Percentiles rank a stretch among this genome's conserved stretches.
phyloP scores from a whole-genome alignment of 371 early-diverging fungal species.

The Mortierella sp. region DNA sequence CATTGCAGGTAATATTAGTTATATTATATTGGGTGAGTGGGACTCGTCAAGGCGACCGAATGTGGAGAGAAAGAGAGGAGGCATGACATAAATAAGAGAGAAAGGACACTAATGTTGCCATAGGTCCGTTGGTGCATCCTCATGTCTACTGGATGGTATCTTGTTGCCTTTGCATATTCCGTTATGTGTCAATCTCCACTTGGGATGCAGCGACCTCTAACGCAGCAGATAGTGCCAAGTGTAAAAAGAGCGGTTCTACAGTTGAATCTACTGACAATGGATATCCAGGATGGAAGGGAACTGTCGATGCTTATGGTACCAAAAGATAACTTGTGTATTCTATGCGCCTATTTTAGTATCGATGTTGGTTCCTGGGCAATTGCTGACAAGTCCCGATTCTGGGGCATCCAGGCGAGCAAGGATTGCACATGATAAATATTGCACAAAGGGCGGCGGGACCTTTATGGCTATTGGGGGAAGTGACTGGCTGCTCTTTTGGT shows the following conservation, averaged over 20 bases:
- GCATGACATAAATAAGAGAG: not conserved
- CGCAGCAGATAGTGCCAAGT: not conserved
- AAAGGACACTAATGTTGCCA: too few relatives aligned
- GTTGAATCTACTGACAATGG: not conserved
- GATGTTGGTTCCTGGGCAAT: too few relatives aligned
- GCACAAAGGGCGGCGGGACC: too few relatives aligned
- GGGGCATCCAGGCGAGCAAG: too few relatives aligned
- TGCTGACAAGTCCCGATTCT: too few relatives aligned
- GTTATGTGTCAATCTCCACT: constrained; percentile 11
- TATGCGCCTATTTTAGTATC: too few relatives aligned
- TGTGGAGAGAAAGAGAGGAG: not conserved
- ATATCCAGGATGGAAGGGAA: constrained; percentile 6
- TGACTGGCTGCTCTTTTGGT: too few relatives aligned
- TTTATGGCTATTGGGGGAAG: too few relatives aligned
- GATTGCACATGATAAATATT: too few relatives aligned
- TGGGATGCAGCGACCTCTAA: not conserved
- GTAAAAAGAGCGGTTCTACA: not conserved
- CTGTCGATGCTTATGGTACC: not conserved
- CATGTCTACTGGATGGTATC: not conserved
- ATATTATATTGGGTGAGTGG: constrained; percentile 1
- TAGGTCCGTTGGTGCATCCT: not conserved
- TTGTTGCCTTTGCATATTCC: constrained; percentile 20
- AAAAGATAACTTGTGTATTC: not conserved
- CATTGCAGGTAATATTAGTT: not conserved
- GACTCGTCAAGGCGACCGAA: not conserved